Evolutionary conservation across 2,329 filamentous ascomycete species (phyloP).

Genomic region (Alternaria alternata): DNA sequence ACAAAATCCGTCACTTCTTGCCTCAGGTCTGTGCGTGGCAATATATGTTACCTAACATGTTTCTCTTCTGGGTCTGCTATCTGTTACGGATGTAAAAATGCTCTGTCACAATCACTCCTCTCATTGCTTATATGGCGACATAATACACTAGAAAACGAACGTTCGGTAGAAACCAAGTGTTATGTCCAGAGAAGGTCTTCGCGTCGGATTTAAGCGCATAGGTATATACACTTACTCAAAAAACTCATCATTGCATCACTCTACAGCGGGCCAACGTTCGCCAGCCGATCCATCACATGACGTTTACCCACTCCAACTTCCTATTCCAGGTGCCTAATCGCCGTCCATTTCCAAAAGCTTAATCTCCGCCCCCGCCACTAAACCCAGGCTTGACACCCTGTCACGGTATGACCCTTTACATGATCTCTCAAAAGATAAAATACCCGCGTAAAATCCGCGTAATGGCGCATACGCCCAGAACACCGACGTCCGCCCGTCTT

Average conservation of each 20-base stretch:
- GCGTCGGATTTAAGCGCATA: background rate
- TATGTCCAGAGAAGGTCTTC: background rate
- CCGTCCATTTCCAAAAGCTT: background rate
- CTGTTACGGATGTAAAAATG: no score
- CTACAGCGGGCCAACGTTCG: background rate
- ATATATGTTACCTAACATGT: no score
- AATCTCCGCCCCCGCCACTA: background rate
- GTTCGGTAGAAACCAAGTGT: no score
- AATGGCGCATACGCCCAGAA: background rate
- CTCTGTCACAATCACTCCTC: no score
- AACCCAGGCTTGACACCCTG: background rate
- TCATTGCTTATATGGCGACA: no score
- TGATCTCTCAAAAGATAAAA: background rate
- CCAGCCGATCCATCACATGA: background rate
- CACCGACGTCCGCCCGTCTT: slow-evolving; percentile 3
- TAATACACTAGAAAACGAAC: no score
- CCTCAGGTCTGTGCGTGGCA: no score
- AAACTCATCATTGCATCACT: background rate
- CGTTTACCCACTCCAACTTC: background rate
- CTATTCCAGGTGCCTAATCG: background rate
- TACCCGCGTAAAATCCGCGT: background rate
- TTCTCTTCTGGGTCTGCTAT: no score
- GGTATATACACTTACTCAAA: background rate
- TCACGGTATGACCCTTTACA: background rate
- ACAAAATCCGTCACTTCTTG: no score